Conservation (phyloP, 1,139 yeast genomes). For the Taphrina deformans region DNA sequence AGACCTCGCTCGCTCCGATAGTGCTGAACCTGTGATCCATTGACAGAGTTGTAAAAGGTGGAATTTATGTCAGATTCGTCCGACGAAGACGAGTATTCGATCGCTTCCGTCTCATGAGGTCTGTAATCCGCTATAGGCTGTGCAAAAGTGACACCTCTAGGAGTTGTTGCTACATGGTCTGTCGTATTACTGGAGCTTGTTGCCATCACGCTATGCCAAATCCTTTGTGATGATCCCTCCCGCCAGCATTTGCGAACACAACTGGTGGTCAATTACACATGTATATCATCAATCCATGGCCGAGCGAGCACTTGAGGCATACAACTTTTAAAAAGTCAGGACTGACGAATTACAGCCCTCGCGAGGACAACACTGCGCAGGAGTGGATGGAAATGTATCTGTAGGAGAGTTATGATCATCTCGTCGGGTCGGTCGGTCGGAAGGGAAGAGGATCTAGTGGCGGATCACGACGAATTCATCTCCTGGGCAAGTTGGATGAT, state of each 20-base stretch:
- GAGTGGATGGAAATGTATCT: too few relatives aligned
- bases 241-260: not conserved
- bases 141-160: constrained; percentile 8
- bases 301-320: too few relatives aligned
- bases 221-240: not conserved
- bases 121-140: constrained; percentile 1
- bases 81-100: not conserved
- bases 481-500: too few relatives aligned
- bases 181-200: not conserved
- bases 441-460: not conserved
- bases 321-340: too few relatives aligned
- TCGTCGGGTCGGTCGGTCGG: not conserved
- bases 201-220: not conserved
- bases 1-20: not conserved
- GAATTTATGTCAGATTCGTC: not conserved
- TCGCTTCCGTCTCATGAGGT: not conserved
- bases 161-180: not conserved
- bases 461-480: too few relatives aligned
- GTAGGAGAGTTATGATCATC: not conserved
- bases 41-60: not conserved
- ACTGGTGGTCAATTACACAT: too few relatives aligned
- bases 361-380: too few relatives aligned
- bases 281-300: too few relatives aligned
- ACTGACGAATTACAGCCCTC: too few relatives aligned
- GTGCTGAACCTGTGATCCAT: not conserved